phyloP scores from a whole-genome alignment of 768 basidiomycete genomes.

The Boletus barrowsii region DNA sequence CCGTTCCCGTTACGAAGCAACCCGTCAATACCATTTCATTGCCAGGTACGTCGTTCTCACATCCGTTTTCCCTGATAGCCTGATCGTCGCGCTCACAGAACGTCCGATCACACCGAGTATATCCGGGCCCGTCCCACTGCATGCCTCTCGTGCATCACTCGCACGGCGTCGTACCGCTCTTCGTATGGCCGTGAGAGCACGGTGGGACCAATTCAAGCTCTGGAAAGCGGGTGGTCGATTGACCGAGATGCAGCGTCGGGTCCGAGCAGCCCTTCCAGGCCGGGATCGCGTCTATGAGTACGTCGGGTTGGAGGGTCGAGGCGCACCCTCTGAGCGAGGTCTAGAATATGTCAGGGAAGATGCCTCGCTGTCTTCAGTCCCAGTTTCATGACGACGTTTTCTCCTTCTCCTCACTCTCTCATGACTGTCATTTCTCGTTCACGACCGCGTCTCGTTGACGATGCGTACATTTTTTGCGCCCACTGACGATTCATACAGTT shows the following conservation, averaged over 20 bases:
- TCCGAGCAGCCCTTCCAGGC: constrained; percentile 26
- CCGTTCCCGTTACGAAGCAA: constrained; percentile 1
- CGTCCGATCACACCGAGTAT: constrained; percentile 12
- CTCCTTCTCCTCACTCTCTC: background rate
- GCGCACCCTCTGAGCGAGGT: background rate
- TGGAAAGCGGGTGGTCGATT: constrained; percentile 28
- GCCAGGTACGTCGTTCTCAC: constrained; percentile 8
- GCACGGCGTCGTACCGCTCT: constrained; percentile 28
- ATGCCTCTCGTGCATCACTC: constrained; percentile 21
- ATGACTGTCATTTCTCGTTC: constrained; percentile 9
- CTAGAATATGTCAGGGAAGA: background rate
- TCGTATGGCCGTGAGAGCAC: constrained; percentile 25
- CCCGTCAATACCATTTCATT: background rate
- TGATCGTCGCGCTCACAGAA: constrained; percentile 12
- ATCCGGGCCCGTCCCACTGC: background rate
- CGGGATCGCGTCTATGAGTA: constrained; percentile 31
- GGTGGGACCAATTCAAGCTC: constrained; percentile 29
- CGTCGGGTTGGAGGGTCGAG: constrained; percentile 20
- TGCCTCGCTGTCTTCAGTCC: background rate
- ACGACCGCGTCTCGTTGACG: constrained; percentile 14
- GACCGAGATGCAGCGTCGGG: constrained; percentile 28
- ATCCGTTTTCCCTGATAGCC: background rate
- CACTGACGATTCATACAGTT: background rate
- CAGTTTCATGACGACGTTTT: constrained; percentile 12
- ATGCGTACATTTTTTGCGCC: background rate